These are phyloP conservation scores for Penicillium parvum DNA, from an alignment of 495 filamentous ascomycete species.

Conservation along the genomic window DNA sequence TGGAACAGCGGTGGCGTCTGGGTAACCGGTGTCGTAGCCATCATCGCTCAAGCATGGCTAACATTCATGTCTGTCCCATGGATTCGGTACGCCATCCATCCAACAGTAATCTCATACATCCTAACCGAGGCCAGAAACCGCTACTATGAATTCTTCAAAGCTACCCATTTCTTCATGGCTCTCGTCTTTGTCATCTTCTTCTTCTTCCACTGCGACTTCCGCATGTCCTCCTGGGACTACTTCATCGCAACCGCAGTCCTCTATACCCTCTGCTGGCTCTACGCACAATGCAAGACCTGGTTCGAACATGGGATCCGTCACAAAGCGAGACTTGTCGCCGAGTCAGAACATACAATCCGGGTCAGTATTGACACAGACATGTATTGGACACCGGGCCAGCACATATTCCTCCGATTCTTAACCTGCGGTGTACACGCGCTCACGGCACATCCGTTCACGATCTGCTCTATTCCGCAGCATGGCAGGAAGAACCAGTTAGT, in stretches of 20 bases:
- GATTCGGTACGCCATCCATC: slow-evolving; percentile 37
- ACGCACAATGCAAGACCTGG: slow-evolving; percentile 37
- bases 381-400: slow-evolving; percentile 38
- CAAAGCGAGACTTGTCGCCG: slow-evolving; percentile 36
- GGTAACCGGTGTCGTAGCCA: slow-evolving; percentile 52
- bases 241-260: slow-evolving; percentile 49
- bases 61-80: slow-evolving; percentile 47
- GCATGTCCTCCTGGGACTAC: slow-evolving; percentile 51
- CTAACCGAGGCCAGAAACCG: slow-evolving; percentile 35
- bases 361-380: slow-evolving; percentile 39
- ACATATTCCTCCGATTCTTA: slow-evolving; percentile 42
- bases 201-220: slow-evolving; percentile 56
- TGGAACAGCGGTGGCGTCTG: slow-evolving; percentile 46
- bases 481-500: slow-evolving; percentile 19
- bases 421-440: slow-evolving; percentile 27
- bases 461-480: slow-evolving; percentile 33
- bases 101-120: background rate
- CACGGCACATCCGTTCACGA: slow-evolving; percentile 43
- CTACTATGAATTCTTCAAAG: slow-evolving; percentile 59
- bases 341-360: slow-evolving; percentile 33
- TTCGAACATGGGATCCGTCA: slow-evolving; percentile 39
- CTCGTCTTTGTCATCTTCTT: slow-evolving; percentile 53
- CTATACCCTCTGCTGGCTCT: slow-evolving; percentile 40
- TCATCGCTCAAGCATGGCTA: slow-evolving; percentile 53
- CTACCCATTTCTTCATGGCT: slow-evolving; percentile 48